Percentiles rank a stretch among this genome's conserved stretches.
phyloP scores from a whole-genome alignment of 257 asterid genomes.

The Capsicum chinense region DNA sequence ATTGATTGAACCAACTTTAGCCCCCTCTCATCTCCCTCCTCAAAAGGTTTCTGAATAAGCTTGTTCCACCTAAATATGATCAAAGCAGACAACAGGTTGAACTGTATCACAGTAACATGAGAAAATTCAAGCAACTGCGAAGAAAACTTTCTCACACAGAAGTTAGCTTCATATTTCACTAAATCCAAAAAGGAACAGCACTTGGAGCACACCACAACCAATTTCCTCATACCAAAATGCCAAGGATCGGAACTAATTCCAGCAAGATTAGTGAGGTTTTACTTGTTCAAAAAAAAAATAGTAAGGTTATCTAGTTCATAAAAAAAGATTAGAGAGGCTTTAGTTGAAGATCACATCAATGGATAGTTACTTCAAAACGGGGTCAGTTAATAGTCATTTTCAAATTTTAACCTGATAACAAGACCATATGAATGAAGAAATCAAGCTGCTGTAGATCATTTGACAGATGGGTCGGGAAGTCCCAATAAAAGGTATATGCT shows the following conservation, averaged over 20 bases:
- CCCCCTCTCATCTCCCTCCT: constrained; percentile 94
- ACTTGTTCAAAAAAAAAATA: background rate
- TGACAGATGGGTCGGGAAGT: background rate
- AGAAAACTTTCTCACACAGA: constrained; percentile 5
- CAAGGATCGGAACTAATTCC: constrained; percentile 17
- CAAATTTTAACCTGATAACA: constrained; percentile 15
- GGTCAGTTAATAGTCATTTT: background rate
- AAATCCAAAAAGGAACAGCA: constrained; percentile 21
- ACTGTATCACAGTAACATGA: constrained; percentile 23
- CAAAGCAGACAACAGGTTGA: constrained; percentile 29
- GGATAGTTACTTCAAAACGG: background rate
- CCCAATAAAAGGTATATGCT: constrained; percentile 10
- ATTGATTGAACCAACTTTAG: constrained; percentile 82
- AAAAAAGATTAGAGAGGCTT: background rate
- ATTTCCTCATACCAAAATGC: constrained; percentile 4
- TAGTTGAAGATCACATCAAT: constrained; percentile 12
- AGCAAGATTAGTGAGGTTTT: constrained; percentile 11
- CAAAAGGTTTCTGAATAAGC: constrained; percentile 94
- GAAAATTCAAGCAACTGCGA: constrained; percentile 24
- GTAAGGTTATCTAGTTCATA: too few relatives aligned
- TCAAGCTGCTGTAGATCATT: background rate
- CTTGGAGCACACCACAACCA: constrained; percentile 17
- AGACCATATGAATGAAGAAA: constrained; percentile 24
- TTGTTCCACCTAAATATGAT: constrained; percentile 81
- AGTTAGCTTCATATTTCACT: constrained; percentile 11